phyloP scores from a whole-genome alignment of 2,329 filamentous ascomycete genomes.

The Xylaria sp. region DNA sequence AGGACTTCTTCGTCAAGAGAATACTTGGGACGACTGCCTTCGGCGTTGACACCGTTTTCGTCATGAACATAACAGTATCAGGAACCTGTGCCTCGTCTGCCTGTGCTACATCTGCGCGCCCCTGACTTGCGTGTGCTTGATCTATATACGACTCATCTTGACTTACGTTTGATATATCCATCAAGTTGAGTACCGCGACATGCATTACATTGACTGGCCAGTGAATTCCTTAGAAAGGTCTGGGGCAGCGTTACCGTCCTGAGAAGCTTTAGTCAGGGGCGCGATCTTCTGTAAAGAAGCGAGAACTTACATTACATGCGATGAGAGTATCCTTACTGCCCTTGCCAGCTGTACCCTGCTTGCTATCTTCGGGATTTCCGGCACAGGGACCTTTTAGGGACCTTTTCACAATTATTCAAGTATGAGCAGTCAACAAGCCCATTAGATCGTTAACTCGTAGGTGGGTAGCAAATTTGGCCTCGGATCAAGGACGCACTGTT shows the following conservation, averaged over 20 bases:
- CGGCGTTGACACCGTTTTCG: slow-evolving; percentile 32
- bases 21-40: slow-evolving; percentile 49
- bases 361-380: slow-evolving; percentile 51
- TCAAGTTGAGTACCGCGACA: slow-evolving; percentile 22
- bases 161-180: slow-evolving; percentile 4
- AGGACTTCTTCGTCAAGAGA: slow-evolving; percentile 52
- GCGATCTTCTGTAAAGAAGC: too few species aligned
- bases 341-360: slow-evolving; percentile 52
- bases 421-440: slow-evolving; percentile 16
- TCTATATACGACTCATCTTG: background rate
- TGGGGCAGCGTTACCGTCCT: slow-evolving; percentile 43
- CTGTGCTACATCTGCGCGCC: background rate
- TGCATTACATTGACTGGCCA: slow-evolving; percentile 34
- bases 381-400: slow-evolving; percentile 47
- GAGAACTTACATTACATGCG: slow-evolving; percentile 50
- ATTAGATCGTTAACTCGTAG: background rate
- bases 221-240: slow-evolving; percentile 41
- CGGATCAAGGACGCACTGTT: too few species aligned
- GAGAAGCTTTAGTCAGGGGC: background rate
- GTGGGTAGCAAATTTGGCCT: too few species aligned
- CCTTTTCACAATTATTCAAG: slow-evolving; percentile 40
- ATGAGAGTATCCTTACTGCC: slow-evolving; percentile 55
- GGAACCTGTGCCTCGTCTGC: background rate
- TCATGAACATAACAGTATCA: slow-evolving; percentile 3
- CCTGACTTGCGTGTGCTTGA: background rate